Base-by-base conservation (phyloP, 306 rosid genomes). In the Rosa chinensis region DNA sequence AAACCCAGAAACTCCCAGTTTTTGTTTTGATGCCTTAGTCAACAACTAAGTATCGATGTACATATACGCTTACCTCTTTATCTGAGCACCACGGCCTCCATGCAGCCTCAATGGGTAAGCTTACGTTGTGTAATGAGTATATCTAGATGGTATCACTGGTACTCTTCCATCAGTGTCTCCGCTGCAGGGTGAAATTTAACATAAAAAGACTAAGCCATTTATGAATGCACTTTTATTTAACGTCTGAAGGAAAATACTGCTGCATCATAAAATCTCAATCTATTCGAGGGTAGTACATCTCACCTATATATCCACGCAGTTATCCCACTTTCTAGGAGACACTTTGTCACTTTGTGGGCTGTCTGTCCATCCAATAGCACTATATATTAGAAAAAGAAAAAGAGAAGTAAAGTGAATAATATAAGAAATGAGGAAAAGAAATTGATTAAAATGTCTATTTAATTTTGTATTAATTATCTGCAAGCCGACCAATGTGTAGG, bases 1-100 rank as follows among this genome's bases (percentile, higher is more conserved):
- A 61, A 10, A 62, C 40, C 42, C 20, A 62, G 61, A 53, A 62
- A 62, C 18, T 32, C 68, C 18, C 25, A 25, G 40, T 25, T 61
- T 61, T 25, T 5, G 40, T 23, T 61, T 59, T 61, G 66, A 5
- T 32, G 35, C 35, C 21, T 56, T 42, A 42, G 44, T 42, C n/a
- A n/a, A n/a, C 44, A 42, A 42, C 8, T 52, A 16, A 21, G 1
- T 1, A 32, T 1, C 5, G 3, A 9, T 59, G 35, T 11, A 61
- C 4, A 11, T 61, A 25, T 25, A 3, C 13, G 68, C 16, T 28
- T 86, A 90, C 91, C 94, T 88, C 86, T 12, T 67, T 39, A 16
- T 45, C 69, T 2, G 78, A 84, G 69, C 82, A 72, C 92, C 92
- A 90, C 20, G 94, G 81, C 39, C 88, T 88, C 92, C 94, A 90